These are phyloP conservation scores for Lotus japonicus DNA, from an alignment of 306 rosid genomes.

Conservation along the genomic window DNA sequence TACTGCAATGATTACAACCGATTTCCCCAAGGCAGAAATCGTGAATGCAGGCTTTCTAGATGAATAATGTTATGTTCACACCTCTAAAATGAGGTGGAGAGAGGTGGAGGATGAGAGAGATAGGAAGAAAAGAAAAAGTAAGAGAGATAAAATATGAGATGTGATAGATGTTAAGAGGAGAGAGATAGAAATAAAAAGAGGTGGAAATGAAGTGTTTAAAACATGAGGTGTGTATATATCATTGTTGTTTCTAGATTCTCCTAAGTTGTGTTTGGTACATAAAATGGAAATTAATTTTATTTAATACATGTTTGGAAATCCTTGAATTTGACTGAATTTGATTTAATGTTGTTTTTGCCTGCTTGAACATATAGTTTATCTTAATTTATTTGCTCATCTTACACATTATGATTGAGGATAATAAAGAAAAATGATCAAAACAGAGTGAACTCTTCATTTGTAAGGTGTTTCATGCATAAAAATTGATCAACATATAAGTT, in stretches of 20 bases:
- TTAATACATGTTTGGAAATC: neutral
- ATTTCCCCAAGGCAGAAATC: constrained; percentile 21
- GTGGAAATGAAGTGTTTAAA: too few species aligned
- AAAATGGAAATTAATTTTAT: neutral
- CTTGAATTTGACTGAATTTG: neutral
- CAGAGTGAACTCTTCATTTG: neutral
- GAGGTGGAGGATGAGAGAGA: too few species aligned
- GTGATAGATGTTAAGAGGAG: too few species aligned
- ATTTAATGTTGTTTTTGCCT: neutral
- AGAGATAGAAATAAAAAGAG: too few species aligned
- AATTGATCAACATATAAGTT: too few species aligned
- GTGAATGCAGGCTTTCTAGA: constrained; percentile 28
- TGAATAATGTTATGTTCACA: too few species aligned
- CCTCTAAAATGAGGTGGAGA: too few species aligned
- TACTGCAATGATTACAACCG: constrained; percentile 22
- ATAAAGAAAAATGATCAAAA: neutral
- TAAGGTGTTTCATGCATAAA: neutral
- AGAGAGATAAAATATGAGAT: too few species aligned
- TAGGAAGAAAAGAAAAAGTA: too few species aligned
- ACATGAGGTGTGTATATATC: too few species aligned
- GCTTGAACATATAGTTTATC: neutral
- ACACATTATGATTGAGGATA: neutral
- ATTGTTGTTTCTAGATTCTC: constrained; percentile 12
- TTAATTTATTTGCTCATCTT: neutral
- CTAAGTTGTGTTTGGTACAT: neutral